Conservation (phyloP, 2,329 filamentous ascomycete species). For the Exophiala dermatitidis region DNA sequence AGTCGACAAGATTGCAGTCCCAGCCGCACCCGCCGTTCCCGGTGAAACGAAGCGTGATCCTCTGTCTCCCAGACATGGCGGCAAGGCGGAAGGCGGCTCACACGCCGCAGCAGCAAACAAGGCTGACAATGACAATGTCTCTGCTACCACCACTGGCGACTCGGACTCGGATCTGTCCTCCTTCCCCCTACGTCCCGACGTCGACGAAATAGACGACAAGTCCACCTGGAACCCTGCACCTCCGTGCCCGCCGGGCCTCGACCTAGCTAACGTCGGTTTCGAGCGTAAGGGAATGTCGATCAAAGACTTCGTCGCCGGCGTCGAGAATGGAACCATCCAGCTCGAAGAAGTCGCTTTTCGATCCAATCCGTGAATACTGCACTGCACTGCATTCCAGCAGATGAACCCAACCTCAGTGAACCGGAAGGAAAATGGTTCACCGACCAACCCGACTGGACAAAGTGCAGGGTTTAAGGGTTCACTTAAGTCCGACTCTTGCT, state of each 20-base stretch:
- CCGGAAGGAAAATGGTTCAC: too few relatives aligned
- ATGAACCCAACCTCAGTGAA: too few relatives aligned
- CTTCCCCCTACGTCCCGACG: not conserved
- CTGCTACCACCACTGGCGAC: not conserved
- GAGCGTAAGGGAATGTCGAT: conserved; percentile 16
- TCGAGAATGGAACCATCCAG: conserved; percentile 15
- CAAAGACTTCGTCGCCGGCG: conserved; percentile 14
- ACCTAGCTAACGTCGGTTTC: conserved; percentile 12
- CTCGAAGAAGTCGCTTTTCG: conserved; percentile 15
- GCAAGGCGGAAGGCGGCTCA: conserved; percentile 11
- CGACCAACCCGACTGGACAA: too few relatives aligned
- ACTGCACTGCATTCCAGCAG: not conserved
- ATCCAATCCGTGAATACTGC: not conserved
- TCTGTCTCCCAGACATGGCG: conserved; percentile 9
- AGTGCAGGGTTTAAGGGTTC: too few relatives aligned
- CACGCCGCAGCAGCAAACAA: not conserved
- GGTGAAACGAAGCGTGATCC: not conserved
- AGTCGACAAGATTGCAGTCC: conserved; percentile 29
- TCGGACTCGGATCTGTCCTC: not conserved
- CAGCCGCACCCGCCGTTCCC: not conserved
- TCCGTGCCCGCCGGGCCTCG: conserved; percentile 15
- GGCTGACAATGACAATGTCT: not conserved
- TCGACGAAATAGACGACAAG: conserved; percentile 7
- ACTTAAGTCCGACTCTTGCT: too few relatives aligned
- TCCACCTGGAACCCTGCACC: conserved; percentile 17